A percentile compares a stretch with the other conserved stretches of the same genome.
Evolutionary conservation across 2,329 filamentous ascomycete genomes (phyloP).

Genomic region (Rasamsonia emersonii): DNA sequence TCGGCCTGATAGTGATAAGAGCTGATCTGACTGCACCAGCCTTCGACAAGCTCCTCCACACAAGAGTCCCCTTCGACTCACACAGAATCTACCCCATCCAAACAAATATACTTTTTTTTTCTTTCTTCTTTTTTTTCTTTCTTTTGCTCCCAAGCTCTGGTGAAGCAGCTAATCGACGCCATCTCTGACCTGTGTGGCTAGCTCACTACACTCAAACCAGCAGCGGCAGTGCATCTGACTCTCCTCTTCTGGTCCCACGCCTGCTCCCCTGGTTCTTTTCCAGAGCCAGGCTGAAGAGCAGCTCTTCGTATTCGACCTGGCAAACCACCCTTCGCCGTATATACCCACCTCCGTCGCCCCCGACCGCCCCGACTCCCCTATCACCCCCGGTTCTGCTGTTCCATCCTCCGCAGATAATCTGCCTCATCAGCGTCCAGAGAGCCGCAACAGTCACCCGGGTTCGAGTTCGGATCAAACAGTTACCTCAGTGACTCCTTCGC

Average conservation of each 20-base stretch:
- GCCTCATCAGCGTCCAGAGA: constrained; percentile 13
- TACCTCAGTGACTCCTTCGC: constrained; percentile 10
- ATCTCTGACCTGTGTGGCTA: no score
- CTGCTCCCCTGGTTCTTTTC: constrained; percentile 37
- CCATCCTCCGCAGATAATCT: constrained; percentile 17
- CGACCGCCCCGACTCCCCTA: constrained; percentile 58
- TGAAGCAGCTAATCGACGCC: no score
- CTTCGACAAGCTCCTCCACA: no score
- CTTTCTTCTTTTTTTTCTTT: no score
- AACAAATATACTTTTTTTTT: no score
- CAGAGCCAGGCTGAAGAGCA: constrained; percentile 36
- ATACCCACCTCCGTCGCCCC: constrained; percentile 54
- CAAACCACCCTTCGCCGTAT: constrained; percentile 55
- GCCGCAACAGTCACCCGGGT: constrained; percentile 7
- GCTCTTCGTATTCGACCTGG: constrained; percentile 57
- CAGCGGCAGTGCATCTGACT: no score
- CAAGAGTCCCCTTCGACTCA: no score
- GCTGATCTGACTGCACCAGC: no score
- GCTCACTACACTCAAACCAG: no score
- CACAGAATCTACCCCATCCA: no score
- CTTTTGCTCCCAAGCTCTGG: no score
- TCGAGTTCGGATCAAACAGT: constrained; percentile 8
- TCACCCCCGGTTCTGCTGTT: constrained; percentile 40
- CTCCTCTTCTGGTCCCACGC: constrained; percentile 23
- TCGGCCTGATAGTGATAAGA: no score